Evolutionary conservation across 1,284 basidiomycete genomes (phyloP), one percentile per base, ranked within the genome.

Genomic region (Sutorius eximius): DNA sequence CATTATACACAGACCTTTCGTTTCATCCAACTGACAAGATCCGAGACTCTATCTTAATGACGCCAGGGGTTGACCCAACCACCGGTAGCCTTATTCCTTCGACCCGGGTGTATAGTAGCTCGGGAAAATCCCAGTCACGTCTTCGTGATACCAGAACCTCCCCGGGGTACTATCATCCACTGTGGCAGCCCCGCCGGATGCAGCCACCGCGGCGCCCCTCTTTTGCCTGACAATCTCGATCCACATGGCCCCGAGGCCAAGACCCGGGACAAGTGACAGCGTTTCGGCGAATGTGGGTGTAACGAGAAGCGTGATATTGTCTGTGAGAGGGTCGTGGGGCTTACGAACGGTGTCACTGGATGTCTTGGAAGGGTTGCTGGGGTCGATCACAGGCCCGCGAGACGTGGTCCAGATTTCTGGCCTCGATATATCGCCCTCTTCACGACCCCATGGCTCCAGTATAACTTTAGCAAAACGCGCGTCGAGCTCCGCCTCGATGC

Each of bases 221-320:
- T 70, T 63, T 49, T 65, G 69, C 52, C 80, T 76, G 22, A 69
- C 79, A 41, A 87, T 69, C 67, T 88, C 84, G 3, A 87, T 77
- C 78, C 82, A 88, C 49, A 80, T 80, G 15, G 78, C 86, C 4
- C 75, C 76, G n/a, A 69, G 60, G 8, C 69, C 71, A 30, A 69
- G 60, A 51, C 67, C 66, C 71, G 87, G 80, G 0, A 82, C 83
- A 0, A 79, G 65, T 4, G 63, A 58, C 18, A 87, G 60, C 33
- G 71, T 68, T 36, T 79, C 76, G 7, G 76, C 68, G 1, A 74
- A 64, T n/a, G 68, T 66, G 0, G 78, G 75, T 33, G 78, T 73
- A n/a, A 86, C 70, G 20, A 85, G 73, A 3, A 87, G 68, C 3
- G 74, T 77, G 60, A 89, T 85, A 33, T 70, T 75, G 59, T 87